Conservation (phyloP, 768 basidiomycete genomes). For the Leccinum broughii region DNA sequence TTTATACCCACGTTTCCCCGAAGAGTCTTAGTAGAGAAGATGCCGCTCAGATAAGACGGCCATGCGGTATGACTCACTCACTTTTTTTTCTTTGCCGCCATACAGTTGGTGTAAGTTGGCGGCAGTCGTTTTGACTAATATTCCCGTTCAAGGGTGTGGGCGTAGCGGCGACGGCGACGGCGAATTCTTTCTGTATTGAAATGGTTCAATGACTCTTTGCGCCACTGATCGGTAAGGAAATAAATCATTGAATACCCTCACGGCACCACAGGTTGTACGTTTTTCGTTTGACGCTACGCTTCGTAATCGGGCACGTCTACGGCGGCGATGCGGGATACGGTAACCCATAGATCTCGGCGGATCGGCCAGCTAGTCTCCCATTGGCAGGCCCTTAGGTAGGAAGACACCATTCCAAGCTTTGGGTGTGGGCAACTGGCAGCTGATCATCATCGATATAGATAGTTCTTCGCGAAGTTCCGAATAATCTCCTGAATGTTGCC, state of each 20-base stretch:
- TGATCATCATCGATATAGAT: background rate
- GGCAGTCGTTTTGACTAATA: background rate
- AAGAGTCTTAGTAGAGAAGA: background rate
- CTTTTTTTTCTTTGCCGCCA: background rate
- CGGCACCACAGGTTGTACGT: constrained; percentile 1
- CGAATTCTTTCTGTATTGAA: background rate
- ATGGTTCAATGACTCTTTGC: constrained; percentile 2
- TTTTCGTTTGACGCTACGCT: background rate
- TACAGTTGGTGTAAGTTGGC: background rate
- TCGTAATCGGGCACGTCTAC: constrained; percentile 4
- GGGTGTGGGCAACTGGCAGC: background rate
- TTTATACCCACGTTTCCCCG: background rate
- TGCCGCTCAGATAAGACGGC: background rate
- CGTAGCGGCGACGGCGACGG: constrained; percentile 7
- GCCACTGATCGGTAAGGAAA: constrained; percentile 8
- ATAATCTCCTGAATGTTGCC: background rate
- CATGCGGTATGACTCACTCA: background rate
- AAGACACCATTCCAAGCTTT: background rate
- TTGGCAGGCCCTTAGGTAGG: background rate
- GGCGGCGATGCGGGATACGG: constrained; percentile 6
- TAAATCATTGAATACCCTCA: constrained; percentile 2
- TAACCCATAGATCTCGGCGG: background rate
- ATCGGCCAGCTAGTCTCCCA: background rate
- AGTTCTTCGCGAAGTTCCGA: constrained; percentile 2
- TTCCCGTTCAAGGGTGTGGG: background rate